Evolutionary conservation across 352 stramenopile species (phyloP).

Genomic region (Phytophthora brassicae): DNA sequence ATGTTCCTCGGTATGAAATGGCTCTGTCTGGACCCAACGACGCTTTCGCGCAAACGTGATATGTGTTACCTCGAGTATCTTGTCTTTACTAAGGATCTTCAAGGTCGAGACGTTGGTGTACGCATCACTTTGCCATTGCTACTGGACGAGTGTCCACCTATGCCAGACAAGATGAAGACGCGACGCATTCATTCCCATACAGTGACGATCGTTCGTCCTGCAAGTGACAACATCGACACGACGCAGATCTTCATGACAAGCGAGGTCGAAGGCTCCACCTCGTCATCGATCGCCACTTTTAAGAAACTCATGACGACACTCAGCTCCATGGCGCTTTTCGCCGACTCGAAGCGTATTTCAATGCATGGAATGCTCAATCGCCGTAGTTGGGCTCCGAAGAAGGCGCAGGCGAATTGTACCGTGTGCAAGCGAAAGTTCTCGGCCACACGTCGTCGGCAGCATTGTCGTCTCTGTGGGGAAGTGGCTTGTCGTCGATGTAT

Average conservation of each 20-base stretch:
- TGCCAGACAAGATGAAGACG: conserved; percentile 52
- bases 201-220: conserved; percentile 52
- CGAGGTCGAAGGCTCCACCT: conserved; percentile 41
- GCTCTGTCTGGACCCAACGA: conserved; percentile 59
- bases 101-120: conserved; percentile 61
- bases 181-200: conserved; percentile 54
- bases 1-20: conserved; percentile 85
- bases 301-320: conserved; percentile 57
- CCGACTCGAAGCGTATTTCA: conserved; percentile 69
- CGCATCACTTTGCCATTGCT: conserved; percentile 69
- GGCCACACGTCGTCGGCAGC: conserved; percentile 62
- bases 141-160: conserved; percentile 57
- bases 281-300: conserved; percentile 26
- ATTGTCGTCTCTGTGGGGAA: conserved; percentile 80
- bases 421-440: conserved; percentile 67
- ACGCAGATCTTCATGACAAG: conserved; percentile 65
- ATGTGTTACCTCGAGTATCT: conserved; percentile 81
- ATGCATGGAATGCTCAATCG: conserved; percentile 50
- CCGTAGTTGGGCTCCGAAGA: conserved; percentile 58
- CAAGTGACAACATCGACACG: conserved; percentile 35
- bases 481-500: conserved; percentile 74
- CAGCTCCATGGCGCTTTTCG: conserved; percentile 56
- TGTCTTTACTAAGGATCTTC: conserved; percentile 59
- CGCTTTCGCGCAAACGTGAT: conserved; percentile 67
- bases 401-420: conserved; percentile 41